These are phyloP conservation scores for Schizosaccharomyces cryophilus DNA, from an alignment of 805 yeast genomes.

Conservation along the genomic window DNA sequence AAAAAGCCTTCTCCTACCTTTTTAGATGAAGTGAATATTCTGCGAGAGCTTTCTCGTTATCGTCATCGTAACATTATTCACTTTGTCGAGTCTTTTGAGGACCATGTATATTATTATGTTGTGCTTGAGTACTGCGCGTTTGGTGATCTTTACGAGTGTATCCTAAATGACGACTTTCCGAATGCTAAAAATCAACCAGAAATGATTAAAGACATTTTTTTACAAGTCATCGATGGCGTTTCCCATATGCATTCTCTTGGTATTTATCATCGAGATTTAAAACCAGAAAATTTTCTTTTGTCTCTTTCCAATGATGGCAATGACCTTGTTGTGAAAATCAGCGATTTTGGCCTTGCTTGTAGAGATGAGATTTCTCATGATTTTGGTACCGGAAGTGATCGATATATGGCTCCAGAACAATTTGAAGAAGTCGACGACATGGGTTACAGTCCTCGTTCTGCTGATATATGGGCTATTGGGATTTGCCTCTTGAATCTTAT, in stretches of 20 bases:
- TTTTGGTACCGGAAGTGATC: constrained; percentile 64
- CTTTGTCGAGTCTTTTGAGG: constrained; percentile 47
- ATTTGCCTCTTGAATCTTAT: constrained; percentile 56
- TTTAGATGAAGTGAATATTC: neutral
- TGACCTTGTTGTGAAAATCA: constrained; percentile 32
- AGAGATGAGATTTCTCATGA: constrained; percentile 36
- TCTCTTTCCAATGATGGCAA: constrained; percentile 26
- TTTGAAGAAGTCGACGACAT: constrained; percentile 62
- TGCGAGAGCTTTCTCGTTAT: constrained; percentile 15
- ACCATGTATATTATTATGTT: constrained; percentile 28
- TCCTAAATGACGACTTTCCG: constrained; percentile 72
- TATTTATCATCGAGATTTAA: constrained; percentile 82
- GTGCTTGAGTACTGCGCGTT: constrained; percentile 69
- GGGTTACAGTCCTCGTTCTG: constrained; percentile 24
- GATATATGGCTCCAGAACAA: constrained; percentile 79
- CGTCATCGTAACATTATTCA: constrained; percentile 51
- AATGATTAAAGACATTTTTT: constrained; percentile 31
- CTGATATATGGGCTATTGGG: constrained; percentile 68
- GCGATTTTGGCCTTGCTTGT: constrained; percentile 81
- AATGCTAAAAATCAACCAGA: constrained; percentile 44
- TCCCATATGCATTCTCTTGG: constrained; percentile 58
- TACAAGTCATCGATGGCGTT: constrained; percentile 63
- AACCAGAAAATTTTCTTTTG: constrained; percentile 79
- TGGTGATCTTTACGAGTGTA: constrained; percentile 69
- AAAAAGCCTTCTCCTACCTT: constrained; percentile 14